Conservation (phyloP, 1,284 basidiomycete species). For the Earliella scabrosa region DNA sequence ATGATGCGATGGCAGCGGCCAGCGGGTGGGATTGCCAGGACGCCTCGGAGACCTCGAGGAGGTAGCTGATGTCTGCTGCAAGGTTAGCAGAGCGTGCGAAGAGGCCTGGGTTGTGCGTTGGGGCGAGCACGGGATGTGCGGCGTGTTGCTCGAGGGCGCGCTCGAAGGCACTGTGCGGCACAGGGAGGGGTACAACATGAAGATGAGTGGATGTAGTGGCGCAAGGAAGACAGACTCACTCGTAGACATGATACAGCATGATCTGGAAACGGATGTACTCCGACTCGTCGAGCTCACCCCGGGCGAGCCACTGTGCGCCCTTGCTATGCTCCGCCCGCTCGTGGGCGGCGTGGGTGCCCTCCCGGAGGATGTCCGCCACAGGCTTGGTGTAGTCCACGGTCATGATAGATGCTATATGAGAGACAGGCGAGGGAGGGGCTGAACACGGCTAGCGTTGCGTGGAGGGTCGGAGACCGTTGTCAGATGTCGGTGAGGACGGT, state of each 20-base stretch:
- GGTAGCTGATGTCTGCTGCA: slow-evolving; percentile 68
- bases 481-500: no score
- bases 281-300: slow-evolving; percentile 62
- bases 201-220: background rate
- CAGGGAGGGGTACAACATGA: background rate
- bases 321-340: slow-evolving; percentile 62
- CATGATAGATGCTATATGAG: slow-evolving; percentile 10
- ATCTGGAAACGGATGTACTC: slow-evolving; percentile 76
- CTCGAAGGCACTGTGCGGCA: slow-evolving; percentile 53
- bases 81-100: slow-evolving; percentile 65
- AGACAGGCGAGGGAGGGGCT: slow-evolving; percentile 34
- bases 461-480: no score
- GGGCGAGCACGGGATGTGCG: slow-evolving; percentile 62
- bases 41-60: slow-evolving; percentile 58
- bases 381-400: slow-evolving; percentile 48
- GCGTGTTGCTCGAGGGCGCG: slow-evolving; percentile 66
- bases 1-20: slow-evolving; percentile 47
- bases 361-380: slow-evolving; percentile 53
- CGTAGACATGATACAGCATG: slow-evolving; percentile 81
- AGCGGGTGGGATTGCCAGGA: slow-evolving; percentile 60
- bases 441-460: slow-evolving; percentile 20
- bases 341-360: slow-evolving; percentile 65
- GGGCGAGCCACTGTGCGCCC: slow-evolving; percentile 63
- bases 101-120: slow-evolving; percentile 74
- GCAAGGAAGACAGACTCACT: slow-evolving; percentile 51